Evolutionary conservation across 371 early-diverging fungal genomes (phyloP).

Genomic region (Mortierella sp.): DNA sequence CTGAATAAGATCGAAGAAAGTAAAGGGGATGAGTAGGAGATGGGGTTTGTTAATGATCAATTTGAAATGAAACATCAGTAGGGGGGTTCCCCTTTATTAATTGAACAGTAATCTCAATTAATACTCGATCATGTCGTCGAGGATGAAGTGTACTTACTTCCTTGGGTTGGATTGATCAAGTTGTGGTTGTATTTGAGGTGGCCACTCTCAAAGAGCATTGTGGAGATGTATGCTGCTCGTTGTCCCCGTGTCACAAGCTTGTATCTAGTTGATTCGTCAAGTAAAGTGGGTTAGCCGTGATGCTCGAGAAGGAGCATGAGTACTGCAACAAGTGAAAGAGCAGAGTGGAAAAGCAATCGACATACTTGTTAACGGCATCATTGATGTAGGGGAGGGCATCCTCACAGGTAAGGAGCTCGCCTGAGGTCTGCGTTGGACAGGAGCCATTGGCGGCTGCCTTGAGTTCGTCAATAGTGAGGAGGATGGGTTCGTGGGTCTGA

Average conservation of each 20-base stretch:
- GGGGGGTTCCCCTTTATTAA: not conserved
- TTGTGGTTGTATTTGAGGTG: conserved; percentile 47
- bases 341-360: too few relatives aligned
- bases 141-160: conserved; percentile 36
- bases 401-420: conserved; percentile 41
- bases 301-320: too few relatives aligned
- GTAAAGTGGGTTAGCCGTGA: not conserved
- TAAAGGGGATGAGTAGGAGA: not conserved
- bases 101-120: not conserved
- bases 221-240: conserved; percentile 51
- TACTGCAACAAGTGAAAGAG: not conserved
- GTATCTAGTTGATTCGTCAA: conserved; percentile 22
- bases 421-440: conserved; percentile 28
- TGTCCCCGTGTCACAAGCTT: conserved; percentile 41
- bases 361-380: conserved; percentile 50
- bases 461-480: conserved; percentile 28
- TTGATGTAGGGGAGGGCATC: conserved; percentile 56
- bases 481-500: not conserved
- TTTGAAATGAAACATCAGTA: too few relatives aligned
- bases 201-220: conserved; percentile 48
- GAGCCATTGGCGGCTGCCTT: conserved; percentile 29
- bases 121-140: not conserved
- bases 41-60: not conserved
- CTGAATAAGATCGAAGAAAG: not conserved
- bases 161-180: conserved; percentile 27